Conservation (phyloP, 208 protist species). For the Angomonas deanei region DNA sequence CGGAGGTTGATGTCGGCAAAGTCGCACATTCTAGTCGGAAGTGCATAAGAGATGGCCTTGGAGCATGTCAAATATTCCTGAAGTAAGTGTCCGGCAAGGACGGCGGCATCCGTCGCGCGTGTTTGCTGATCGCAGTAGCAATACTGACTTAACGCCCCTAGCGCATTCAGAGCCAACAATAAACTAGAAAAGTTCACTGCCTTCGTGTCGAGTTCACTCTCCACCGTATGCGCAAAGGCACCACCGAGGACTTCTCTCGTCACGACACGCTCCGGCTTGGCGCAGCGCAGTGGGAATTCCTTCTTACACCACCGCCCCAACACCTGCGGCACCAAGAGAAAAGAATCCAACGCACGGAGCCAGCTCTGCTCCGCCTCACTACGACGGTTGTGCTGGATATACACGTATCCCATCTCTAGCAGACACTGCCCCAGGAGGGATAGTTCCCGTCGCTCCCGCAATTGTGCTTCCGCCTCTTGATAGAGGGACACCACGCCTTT, state of each 20-base stretch:
- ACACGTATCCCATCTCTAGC: constrained; percentile 56
- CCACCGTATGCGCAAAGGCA: too few species aligned
- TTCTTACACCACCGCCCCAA: constrained; percentile 41
- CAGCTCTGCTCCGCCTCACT: constrained; percentile 53
- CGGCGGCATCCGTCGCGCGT: constrained; percentile 39
- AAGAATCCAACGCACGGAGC: constrained; percentile 62
- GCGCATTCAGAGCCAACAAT: constrained; percentile 29
- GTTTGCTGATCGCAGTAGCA: constrained; percentile 42
- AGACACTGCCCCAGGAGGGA: constrained; percentile 60
- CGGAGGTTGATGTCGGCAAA: constrained; percentile 21
- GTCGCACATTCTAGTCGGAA: constrained; percentile 29
- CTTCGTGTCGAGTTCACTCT: constrained; percentile 3
- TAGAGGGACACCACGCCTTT: constrained; percentile 38
- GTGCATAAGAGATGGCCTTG: constrained; percentile 11
- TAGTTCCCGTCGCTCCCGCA: constrained; percentile 52
- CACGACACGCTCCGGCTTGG: constrained; percentile 5
- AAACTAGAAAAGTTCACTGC: constrained; percentile 23
- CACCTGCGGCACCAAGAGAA: constrained; percentile 46
- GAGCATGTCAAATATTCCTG: constrained; percentile 13
- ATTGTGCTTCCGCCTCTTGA: constrained; percentile 28
- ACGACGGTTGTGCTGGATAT: constrained; percentile 29
- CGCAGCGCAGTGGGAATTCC: constrained; percentile 6
- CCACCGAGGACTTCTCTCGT: neutral
- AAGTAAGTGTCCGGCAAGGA: constrained; percentile 48
- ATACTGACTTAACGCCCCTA: constrained; percentile 64